Evolutionary conservation across 169 alveolate species (phyloP), one percentile per base, ranked within the genome.

Genomic region (Cryptosporidium ubiquitum): DNA sequence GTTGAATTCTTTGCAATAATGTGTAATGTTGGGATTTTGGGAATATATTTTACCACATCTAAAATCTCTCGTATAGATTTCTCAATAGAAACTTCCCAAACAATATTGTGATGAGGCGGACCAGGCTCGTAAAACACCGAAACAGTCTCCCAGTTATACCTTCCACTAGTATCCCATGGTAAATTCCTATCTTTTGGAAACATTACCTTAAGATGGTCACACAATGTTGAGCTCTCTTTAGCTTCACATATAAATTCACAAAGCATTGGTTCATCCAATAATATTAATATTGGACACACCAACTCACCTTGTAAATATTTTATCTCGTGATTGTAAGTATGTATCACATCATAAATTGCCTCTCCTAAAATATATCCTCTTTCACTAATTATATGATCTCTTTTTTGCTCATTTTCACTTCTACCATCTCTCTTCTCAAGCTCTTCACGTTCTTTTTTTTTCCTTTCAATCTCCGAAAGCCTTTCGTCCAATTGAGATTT

Each of bases 191-290:
- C 89, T 16, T 64, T 47, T 9, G 89, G 89, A 61, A 79, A 79
- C 89, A 79, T 79, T n/a, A 79, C 49, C 51, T 79, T 61, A 12
- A 79, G 57, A 31, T 79, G 89, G 31, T 79, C 89, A 9, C 33
- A 2, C 52, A 79, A 20, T 20, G 33, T 60, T 14, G 89, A 79
- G 18, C 26, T 61, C 69, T 79, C 89, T 16, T 23, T 58, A 7
- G 79, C 89, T 47, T 79, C 89, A 64, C 89, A 79, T 16, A 79
- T 79, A 29, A 79, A 79, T 49, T 79, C 89, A 23, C 89, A 79
- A 5, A 79, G 44, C 89, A 79, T 79, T 29, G 75, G 79, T 40
- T 79, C 89, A 64, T 79, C 89, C 68, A 79, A 64, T 39, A 79
- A 79, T 29, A 79, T 49, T 14, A 79, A 39, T 61, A 79, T 44